phyloP scores from a whole-genome alignment of 192 early-diverging fungal genomes.

The Rhizophagus clarus region DNA sequence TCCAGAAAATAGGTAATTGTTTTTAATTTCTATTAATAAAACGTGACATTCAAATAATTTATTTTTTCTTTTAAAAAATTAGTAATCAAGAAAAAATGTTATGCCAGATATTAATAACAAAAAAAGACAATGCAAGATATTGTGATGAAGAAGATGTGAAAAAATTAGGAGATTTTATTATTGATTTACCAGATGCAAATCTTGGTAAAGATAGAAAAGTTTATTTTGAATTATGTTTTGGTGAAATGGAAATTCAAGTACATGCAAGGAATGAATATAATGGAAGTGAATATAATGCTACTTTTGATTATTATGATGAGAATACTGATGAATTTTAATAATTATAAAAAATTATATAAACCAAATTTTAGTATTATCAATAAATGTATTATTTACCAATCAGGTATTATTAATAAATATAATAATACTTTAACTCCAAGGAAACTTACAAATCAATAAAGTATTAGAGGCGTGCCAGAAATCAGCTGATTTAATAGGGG shows the following conservation, averaged over 20 bases:
- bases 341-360: too few relatives aligned
- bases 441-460: too few relatives aligned
- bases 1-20: not conserved
- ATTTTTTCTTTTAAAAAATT: too few relatives aligned
- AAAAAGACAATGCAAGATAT: not conserved
- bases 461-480: too few relatives aligned
- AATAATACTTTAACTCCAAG: too few relatives aligned
- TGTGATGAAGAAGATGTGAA: not conserved
- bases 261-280: not conserved
- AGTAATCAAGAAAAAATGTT: not conserved
- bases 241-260: constrained; percentile 15
- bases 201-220: not conserved
- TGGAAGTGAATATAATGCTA: not conserved
- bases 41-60: not conserved
- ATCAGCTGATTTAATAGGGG: too few relatives aligned
- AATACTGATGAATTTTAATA: too few relatives aligned
- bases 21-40: not conserved
- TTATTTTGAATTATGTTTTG: constrained; percentile 8
- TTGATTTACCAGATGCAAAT: not conserved
- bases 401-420: too few relatives aligned
- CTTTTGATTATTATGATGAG: not conserved
- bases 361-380: too few relatives aligned
- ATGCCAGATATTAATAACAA: not conserved
- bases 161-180: not conserved
- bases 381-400: too few relatives aligned